Conservation (phyloP, 2,329 filamentous ascomycete species). For the Colletotrichum navitas region DNA sequence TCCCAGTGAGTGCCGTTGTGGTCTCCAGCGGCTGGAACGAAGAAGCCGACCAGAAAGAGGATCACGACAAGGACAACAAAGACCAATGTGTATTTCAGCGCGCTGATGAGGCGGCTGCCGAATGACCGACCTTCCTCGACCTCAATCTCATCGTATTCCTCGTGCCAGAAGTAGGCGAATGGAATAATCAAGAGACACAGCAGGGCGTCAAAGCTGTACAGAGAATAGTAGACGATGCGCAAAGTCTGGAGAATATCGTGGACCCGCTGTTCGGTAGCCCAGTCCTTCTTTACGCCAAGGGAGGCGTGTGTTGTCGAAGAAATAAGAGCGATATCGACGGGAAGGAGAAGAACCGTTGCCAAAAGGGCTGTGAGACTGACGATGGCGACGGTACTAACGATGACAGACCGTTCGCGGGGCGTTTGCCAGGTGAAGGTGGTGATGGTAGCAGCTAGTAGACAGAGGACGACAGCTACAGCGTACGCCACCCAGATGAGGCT, state of each 20-base stretch:
- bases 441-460: slow-evolving; percentile 81
- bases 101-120: slow-evolving; percentile 80
- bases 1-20: slow-evolving; percentile 77
- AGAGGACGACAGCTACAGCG: slow-evolving; percentile 81
- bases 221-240: slow-evolving; percentile 89
- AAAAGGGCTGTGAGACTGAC: slow-evolving; percentile 88
- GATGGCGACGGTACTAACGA: slow-evolving; percentile 87
- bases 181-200: slow-evolving; percentile 91
- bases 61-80: slow-evolving; percentile 85
- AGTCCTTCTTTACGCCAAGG: slow-evolving; percentile 88
- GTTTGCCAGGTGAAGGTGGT: slow-evolving; percentile 95
- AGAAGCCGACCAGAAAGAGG: slow-evolving; percentile 93
- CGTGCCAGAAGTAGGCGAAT: slow-evolving; percentile 98
- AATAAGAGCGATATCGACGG: slow-evolving; percentile 94
- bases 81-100: slow-evolving; percentile 89
- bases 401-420: slow-evolving; percentile 84
- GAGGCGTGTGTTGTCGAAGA: slow-evolving; percentile 85
- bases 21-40: slow-evolving; percentile 83
- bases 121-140: slow-evolving; percentile 82
- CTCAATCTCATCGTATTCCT: slow-evolving; percentile 95
- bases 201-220: slow-evolving; percentile 92
- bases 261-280: slow-evolving; percentile 88
- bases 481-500: slow-evolving; percentile 97
- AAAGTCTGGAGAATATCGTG: slow-evolving; percentile 83
- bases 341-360: slow-evolving; percentile 91